Evolutionary conservation across 305 asterid species (phyloP).

Genomic region (Plantago rigida): DNA sequence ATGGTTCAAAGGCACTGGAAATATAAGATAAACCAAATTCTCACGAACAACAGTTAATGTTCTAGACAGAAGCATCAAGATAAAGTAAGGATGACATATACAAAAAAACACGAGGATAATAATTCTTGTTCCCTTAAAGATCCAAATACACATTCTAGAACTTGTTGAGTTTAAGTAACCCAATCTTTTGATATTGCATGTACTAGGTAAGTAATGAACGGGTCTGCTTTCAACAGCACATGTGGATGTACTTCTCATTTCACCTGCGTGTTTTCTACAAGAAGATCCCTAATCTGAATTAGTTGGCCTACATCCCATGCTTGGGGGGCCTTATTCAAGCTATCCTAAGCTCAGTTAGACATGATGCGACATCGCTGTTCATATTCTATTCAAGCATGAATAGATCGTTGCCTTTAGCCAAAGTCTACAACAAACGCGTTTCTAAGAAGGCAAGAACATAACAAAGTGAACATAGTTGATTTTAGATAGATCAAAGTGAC

Average conservation of each 20-base stretch:
- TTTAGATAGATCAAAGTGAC: too few relatives aligned
- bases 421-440: conserved; percentile 2
- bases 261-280: neutral
- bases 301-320: neutral
- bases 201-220: conserved; percentile 7
- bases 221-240: neutral
- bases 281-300: neutral
- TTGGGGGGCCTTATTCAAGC: neutral
- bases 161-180: conserved; percentile 14
- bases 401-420: neutral
- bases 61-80: conserved; percentile 20
- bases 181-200: conserved; percentile 16
- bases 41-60: conserved; percentile 11
- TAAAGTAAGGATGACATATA: conserved; percentile 21
- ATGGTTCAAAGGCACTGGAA: neutral
- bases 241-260: neutral
- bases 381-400: neutral
- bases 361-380: neutral
- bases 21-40: conserved; percentile 12
- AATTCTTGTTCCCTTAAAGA: conserved; percentile 26
- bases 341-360: neutral
- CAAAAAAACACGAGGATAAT: conserved; percentile 25
- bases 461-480: too few relatives aligned
- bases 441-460: neutral
- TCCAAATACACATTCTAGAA: conserved; percentile 8